phyloP scores from a whole-genome alignment of 192 early-diverging fungal genomes.

The Backusella mclennaniae region DNA sequence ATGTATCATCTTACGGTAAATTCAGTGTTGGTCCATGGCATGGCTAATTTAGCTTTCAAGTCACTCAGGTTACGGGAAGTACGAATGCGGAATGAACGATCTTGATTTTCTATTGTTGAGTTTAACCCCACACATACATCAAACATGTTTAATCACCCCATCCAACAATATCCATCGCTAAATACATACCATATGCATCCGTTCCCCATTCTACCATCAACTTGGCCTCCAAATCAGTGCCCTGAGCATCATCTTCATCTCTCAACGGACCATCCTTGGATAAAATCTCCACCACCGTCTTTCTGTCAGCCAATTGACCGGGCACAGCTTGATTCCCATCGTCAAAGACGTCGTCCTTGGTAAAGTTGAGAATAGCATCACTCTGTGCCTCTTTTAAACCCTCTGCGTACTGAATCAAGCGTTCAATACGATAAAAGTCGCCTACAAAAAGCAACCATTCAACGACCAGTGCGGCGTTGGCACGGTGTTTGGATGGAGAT shows the following conservation, averaged over 20 bases:
- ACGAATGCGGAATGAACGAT: conserved; percentile 31
- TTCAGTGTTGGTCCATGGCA: conserved; percentile 25
- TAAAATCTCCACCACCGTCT: conserved; percentile 19
- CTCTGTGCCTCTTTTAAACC: conserved; percentile 1
- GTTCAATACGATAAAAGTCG: conserved; percentile 6
- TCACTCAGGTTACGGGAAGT: conserved; percentile 32
- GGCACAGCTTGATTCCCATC: not conserved
- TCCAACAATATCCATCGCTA: not conserved
- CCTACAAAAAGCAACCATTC: conserved; percentile 22
- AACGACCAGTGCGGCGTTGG: conserved; percentile 3
- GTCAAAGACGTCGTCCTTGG: not conserved
- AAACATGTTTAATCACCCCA: not conserved
- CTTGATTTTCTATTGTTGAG: conserved; percentile 16
- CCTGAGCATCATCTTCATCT: conserved; percentile 26
- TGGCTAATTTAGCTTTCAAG: conserved; percentile 30
- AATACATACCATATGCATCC: conserved; percentile 14
- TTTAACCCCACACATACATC: not conserved
- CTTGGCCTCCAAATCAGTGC: conserved; percentile 31
- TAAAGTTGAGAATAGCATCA: not conserved
- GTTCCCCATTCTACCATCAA: conserved; percentile 33
- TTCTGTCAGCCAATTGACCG: conserved; percentile 5
- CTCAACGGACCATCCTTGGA: conserved; percentile 25
- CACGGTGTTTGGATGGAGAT: conserved; percentile 3
- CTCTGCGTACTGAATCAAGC: conserved; percentile 1
- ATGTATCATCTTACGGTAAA: conserved; percentile 14